These are phyloP conservation scores for Marasmius tenuissimus DNA, from an alignment of 1,284 basidiomycete species.

Conservation along the genomic window DNA sequence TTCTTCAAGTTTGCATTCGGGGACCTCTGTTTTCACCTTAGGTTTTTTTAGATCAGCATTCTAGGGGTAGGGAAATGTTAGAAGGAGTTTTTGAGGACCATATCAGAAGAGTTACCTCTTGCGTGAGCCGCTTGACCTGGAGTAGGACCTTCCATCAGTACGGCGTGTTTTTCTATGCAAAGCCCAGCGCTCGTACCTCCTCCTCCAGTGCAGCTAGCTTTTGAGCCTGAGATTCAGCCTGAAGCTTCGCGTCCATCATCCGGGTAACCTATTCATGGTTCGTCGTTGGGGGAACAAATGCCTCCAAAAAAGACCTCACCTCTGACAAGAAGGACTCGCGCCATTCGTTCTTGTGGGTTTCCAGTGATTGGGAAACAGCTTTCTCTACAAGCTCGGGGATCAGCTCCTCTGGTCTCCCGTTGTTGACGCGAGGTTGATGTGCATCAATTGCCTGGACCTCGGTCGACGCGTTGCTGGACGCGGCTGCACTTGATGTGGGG, in stretches of 20 bases:
- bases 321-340: neutral
- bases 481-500: too few species aligned
- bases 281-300: neutral
- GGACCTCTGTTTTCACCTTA: too few species aligned
- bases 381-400: neutral
- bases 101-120: too few species aligned
- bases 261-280: neutral
- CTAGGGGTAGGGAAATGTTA: too few species aligned
- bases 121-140: too few species aligned
- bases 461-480: too few species aligned
- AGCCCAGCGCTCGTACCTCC: neutral
- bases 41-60: too few species aligned
- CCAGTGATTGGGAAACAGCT: neutral
- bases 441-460: too few species aligned
- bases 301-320: neutral
- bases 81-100: too few species aligned
- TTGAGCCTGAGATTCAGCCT: neutral
- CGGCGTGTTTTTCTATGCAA: too few species aligned
- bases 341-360: neutral
- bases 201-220: neutral
- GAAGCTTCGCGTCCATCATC: neutral
- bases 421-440: neutral
- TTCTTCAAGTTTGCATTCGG: too few species aligned
- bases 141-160: too few species aligned
- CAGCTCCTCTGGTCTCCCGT: neutral